Conservation (phyloP, 2,329 filamentous ascomycete genomes). For the Pseudogymnoascus sp. region DNA sequence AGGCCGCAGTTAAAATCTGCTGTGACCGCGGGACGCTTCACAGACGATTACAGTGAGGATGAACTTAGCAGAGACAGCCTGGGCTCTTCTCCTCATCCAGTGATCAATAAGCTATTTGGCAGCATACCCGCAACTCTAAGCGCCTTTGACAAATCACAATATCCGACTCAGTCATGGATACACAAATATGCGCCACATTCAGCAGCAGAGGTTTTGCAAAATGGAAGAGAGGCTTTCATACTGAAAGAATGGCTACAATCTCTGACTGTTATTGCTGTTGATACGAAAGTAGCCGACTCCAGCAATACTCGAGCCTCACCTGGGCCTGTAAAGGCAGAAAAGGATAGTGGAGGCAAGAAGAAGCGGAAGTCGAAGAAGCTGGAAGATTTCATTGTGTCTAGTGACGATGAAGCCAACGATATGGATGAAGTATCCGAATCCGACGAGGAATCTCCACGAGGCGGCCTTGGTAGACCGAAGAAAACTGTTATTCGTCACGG, state of each 20-base stretch:
- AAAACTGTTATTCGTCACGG: conserved; percentile 48
- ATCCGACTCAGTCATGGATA: conserved; percentile 65
- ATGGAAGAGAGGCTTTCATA: conserved; percentile 58
- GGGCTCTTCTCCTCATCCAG: conserved; percentile 40
- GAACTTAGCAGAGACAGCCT: conserved; percentile 27
- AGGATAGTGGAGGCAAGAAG: conserved; percentile 46
- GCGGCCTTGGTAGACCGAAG: conserved; percentile 34
- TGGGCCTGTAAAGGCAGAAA: conserved; percentile 24
- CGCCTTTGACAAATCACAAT: conserved; percentile 71
- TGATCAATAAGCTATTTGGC: conserved; percentile 50
- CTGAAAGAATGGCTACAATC: conserved; percentile 75
- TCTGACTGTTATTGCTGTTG: conserved; percentile 69
- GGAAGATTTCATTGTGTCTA: conserved; percentile 72
- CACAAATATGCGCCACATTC: conserved; percentile 74
- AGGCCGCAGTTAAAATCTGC: conserved; percentile 35
- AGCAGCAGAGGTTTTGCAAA: conserved; percentile 67
- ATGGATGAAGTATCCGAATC: conserved; percentile 60
- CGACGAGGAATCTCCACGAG: conserved; percentile 39
- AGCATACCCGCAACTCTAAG: conserved; percentile 56
- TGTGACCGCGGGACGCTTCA: conserved; percentile 10
- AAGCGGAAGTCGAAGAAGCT: conserved; percentile 59
- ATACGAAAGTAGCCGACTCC: conserved; percentile 42
- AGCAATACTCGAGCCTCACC: conserved; percentile 15
- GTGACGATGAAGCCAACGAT: conserved; percentile 64
- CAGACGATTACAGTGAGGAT: conserved; percentile 29